These are phyloP conservation scores for Colletotrichum sp. DNA, from an alignment of 2,329 filamentous ascomycete genomes.

Conservation along the genomic window DNA sequence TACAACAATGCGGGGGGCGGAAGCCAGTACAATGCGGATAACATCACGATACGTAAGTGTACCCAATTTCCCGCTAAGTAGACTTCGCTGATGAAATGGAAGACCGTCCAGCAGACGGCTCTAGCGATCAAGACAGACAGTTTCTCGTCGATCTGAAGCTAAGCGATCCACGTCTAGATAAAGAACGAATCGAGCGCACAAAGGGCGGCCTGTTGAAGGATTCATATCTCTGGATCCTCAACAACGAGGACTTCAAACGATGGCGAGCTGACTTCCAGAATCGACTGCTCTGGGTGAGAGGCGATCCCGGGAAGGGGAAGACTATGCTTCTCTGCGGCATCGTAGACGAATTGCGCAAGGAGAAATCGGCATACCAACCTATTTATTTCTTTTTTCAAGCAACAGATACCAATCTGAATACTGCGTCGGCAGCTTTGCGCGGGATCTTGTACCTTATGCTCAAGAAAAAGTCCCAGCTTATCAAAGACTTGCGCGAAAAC, in stretches of 20 bases:
- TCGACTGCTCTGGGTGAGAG: slow-evolving; percentile 42
- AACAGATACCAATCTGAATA: no score
- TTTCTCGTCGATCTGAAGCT: neutral
- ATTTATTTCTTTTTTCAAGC: slow-evolving; percentile 47
- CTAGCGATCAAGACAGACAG: neutral
- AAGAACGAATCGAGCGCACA: slow-evolving; percentile 35
- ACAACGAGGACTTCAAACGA: slow-evolving; percentile 25
- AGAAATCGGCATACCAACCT: neutral
- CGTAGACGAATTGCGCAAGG: slow-evolving; percentile 33
- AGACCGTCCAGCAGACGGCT: rapidly evolving
- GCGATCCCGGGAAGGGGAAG: slow-evolving; percentile 47
- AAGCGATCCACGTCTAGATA: slow-evolving; percentile 38
- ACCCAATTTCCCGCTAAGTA: rapidly evolving
- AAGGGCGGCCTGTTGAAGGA: slow-evolving; percentile 38
- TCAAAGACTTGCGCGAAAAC: neutral
- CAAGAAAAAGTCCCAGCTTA: neutral
- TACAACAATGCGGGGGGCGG: neutral
- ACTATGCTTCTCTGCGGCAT: slow-evolving; percentile 47
- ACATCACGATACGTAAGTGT: neutral
- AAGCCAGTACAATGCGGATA: neutral
- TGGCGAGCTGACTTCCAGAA: slow-evolving; percentile 26
- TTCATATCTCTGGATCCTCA: slow-evolving; percentile 40
- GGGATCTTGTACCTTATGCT: slow-evolving; percentile 48
- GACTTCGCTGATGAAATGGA: neutral
- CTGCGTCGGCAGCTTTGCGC: no score